phyloP scores from a whole-genome alignment of 1,284 basidiomycete genomes.

The Cutaneotrichosporon dermatis region DNA sequence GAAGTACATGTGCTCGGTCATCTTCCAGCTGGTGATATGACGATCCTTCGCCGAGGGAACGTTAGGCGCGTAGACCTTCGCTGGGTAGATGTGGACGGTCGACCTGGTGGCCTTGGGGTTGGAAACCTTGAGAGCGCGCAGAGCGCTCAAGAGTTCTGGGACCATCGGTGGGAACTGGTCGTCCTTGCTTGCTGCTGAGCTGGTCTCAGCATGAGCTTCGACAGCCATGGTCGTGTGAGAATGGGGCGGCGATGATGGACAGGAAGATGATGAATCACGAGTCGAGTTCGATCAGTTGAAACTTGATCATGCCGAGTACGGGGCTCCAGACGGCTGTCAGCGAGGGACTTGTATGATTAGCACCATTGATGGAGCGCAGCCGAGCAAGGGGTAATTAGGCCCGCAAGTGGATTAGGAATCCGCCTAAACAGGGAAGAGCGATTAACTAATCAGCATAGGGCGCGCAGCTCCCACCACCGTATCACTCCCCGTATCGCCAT shows the following conservation, averaged over 20 bases:
- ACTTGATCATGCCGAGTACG: no score
- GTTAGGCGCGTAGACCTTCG: conserved; percentile 30
- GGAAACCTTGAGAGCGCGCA: conserved; percentile 27
- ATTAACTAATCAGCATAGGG: no score
- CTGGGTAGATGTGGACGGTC: conserved; percentile 39
- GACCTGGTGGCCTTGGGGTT: conserved; percentile 41
- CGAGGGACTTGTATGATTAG: no score
- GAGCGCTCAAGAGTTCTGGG: conserved; percentile 31
- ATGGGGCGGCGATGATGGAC: no score
- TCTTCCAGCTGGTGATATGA: conserved; percentile 78
- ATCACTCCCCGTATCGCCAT: no score
- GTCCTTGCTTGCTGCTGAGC: not conserved
- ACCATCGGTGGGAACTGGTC: conserved; percentile 25
- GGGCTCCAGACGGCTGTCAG: no score
- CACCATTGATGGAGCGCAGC: no score
- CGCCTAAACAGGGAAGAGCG: no score
- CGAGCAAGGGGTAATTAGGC: no score
- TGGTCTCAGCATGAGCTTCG: not conserved
- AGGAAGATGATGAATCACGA: not conserved
- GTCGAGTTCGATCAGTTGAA: no score
- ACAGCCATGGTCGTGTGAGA: not conserved
- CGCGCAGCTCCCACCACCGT: no score
- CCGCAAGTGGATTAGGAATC: no score
- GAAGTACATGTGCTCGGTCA: conserved; percentile 92
- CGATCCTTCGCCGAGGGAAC: conserved; percentile 18